Evolutionary conservation across 805 yeast species (phyloP).

Genomic region (Candida yuanshanica): DNA sequence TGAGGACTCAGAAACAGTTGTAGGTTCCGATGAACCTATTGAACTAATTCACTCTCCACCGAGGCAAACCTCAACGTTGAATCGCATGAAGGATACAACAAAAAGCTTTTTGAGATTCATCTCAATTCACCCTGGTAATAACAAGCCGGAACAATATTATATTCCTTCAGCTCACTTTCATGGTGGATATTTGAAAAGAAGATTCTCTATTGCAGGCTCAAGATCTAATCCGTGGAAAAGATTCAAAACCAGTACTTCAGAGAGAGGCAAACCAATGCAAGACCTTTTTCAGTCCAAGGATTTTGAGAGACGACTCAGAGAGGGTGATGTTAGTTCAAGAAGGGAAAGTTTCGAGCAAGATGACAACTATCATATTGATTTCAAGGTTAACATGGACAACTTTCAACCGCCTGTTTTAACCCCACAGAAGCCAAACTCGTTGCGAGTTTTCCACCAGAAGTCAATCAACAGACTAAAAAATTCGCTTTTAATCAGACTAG

Average conservation of each 20-base stretch:
- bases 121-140: neutral
- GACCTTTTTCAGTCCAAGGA: constrained; percentile 8
- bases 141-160: neutral
- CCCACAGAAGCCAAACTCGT: neutral
- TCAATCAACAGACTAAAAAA: neutral
- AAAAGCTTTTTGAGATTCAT: constrained; percentile 3
- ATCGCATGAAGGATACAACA: constrained; percentile 8
- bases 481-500: neutral
- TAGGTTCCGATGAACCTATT: constrained; percentile 5
- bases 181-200: constrained; percentile 3
- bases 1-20: constrained; percentile 6
- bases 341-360: neutral
- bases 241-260: constrained; percentile 2
- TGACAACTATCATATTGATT: constrained; percentile 7
- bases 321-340: constrained; percentile 2
- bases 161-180: neutral
- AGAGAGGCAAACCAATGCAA: constrained; percentile 1
- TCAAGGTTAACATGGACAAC: constrained; percentile 3
- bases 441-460: neutral
- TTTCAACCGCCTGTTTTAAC: neutral
- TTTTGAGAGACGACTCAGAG: constrained; percentile 5
- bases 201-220: constrained; percentile 3
- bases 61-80: constrained; percentile 3
- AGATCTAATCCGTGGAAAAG: constrained; percentile 5
- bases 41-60: neutral